phyloP scores from a whole-genome alignment of 768 basidiomycete genomes.

The Leucosporidium creatinivorum region DNA sequence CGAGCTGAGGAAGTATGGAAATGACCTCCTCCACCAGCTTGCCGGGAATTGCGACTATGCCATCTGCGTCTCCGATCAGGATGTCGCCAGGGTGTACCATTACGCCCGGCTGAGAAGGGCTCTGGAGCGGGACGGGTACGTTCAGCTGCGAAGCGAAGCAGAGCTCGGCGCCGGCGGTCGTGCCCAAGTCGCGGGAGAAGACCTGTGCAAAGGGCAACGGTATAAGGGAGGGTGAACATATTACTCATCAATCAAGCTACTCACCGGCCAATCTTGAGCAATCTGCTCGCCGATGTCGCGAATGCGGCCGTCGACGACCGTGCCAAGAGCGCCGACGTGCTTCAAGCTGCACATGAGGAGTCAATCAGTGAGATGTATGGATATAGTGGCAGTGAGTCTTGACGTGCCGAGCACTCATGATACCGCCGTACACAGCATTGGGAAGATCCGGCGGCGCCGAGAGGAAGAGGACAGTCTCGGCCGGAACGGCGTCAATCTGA shows the following conservation, averaged over 20 bases:
- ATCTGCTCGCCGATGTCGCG: constrained; percentile 23
- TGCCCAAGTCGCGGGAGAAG: constrained; percentile 15
- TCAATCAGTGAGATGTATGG: neutral
- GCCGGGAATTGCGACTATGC: constrained; percentile 19
- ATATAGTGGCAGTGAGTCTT: neutral
- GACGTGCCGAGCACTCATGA: constrained; percentile 3
- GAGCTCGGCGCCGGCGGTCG: constrained; percentile 6
- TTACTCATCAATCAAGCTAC: too few relatives aligned
- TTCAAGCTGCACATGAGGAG: neutral
- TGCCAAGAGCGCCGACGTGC: constrained; percentile 9
- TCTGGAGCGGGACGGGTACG: constrained; percentile 6
- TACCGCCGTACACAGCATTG: constrained; percentile 18
- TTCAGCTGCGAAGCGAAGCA: constrained; percentile 11
- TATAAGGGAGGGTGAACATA: too few relatives aligned
- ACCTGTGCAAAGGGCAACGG: too few relatives aligned
- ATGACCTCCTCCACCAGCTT: constrained; percentile 17
- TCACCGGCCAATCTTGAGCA: constrained; percentile 3
- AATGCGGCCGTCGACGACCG: constrained; percentile 17
- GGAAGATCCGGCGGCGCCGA: constrained; percentile 16
- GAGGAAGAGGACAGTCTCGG: constrained; percentile 12
- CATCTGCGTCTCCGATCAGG: constrained; percentile 29
- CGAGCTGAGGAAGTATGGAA: constrained; percentile 10
- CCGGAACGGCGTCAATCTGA: constrained; percentile 15
- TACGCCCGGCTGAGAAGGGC: constrained; percentile 11
- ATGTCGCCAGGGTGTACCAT: constrained; percentile 27